A percentile compares a stretch with the other conserved stretches of the same genome.
These are phyloP conservation scores for Trifolium subterraneum DNA, from an alignment of 306 rosid species.

Conservation along the genomic window DNA sequence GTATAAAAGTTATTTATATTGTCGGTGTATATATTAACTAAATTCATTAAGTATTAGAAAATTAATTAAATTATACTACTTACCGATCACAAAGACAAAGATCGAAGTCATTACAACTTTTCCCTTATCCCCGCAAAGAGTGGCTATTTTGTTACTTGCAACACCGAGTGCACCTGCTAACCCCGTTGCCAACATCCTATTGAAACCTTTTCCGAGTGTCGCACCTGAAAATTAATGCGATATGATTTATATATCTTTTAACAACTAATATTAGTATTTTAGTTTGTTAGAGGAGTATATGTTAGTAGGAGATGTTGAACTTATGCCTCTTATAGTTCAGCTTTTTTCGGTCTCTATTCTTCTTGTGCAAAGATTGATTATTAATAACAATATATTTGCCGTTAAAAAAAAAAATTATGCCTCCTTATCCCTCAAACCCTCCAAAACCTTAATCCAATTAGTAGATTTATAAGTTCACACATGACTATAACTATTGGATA, in stretches of 20 bases:
- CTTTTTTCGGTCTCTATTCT: too few relatives aligned
- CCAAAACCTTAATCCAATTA: neutral
- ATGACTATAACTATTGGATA: neutral
- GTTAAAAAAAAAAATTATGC: neutral
- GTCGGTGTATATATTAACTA: too few relatives aligned
- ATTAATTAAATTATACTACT: neutral
- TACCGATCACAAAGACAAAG: constrained; percentile 39
- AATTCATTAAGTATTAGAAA: neutral
- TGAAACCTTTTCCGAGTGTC: constrained; percentile 53
- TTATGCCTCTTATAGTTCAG: too few relatives aligned
- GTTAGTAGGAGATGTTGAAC: too few relatives aligned
- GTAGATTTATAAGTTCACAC: neutral
- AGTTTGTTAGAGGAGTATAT: neutral
- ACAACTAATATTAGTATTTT: neutral
- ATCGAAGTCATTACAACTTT: constrained; percentile 22
- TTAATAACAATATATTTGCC: too few relatives aligned
- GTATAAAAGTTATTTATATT: too few relatives aligned
- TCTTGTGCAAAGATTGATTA: too few relatives aligned
- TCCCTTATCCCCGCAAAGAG: constrained; percentile 35
- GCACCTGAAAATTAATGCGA: constrained; percentile 43
- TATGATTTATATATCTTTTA: neutral
- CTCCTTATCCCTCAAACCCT: neutral
- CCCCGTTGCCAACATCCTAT: constrained; percentile 45
- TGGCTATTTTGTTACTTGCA: constrained; percentile 29
- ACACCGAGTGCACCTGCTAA: constrained; percentile 42